A percentile compares a stretch with the other conserved stretches of the same genome.
These are phyloP conservation scores for Seminavis robusta DNA, from an alignment of 108 stramenopile species.

Conservation along the genomic window DNA sequence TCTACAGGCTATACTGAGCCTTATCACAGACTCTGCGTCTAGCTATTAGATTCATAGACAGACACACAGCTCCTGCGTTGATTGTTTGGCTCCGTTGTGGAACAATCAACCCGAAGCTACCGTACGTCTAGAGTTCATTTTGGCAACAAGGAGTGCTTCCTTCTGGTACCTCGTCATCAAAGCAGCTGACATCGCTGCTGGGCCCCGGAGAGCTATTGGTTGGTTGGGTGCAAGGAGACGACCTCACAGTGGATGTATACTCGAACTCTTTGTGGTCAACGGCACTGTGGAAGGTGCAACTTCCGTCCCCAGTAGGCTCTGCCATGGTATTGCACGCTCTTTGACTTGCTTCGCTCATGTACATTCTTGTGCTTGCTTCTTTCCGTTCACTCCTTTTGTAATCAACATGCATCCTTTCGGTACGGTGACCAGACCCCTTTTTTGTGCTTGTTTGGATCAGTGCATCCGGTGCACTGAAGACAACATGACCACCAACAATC, in stretches of 20 bases:
- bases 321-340: not conserved
- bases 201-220: not conserved
- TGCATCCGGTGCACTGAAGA: constrained; percentile 63
- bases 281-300: not conserved
- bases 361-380: too few species aligned
- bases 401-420: too few species aligned
- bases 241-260: not conserved
- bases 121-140: too few species aligned
- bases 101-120: too few species aligned
- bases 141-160: not conserved
- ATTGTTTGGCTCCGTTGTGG: too few species aligned
- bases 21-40: too few species aligned
- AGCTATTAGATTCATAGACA: too few species aligned
- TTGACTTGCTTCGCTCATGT: not conserved
- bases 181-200: not conserved
- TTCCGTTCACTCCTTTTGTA: too few species aligned
- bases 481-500: constrained; percentile 52
- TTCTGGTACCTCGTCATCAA: not conserved
- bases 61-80: too few species aligned
- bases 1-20: too few species aligned
- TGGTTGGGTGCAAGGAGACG: too few species aligned
- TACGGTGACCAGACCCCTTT: constrained; percentile 36
- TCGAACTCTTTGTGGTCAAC: not conserved
- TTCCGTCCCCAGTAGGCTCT: not conserved
- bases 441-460: constrained; percentile 34